Conservation (phyloP, 2,329 filamentous ascomycete genomes). For the Mycosphaerelloides madeirae region DNA sequence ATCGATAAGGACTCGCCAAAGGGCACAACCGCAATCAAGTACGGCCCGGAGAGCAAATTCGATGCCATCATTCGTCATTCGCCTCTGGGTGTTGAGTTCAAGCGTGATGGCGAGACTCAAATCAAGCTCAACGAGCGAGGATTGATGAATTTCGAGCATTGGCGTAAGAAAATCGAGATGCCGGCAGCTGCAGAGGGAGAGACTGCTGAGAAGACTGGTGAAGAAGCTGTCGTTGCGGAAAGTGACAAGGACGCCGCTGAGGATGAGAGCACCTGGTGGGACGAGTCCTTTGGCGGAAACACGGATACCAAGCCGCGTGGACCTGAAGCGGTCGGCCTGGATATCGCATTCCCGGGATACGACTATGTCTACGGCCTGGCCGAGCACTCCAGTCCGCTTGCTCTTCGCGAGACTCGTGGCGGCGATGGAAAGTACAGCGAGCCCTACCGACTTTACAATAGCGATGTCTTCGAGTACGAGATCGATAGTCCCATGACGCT, state of each 20-base stretch:
- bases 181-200: conserved; percentile 52
- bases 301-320: conserved; percentile 94
- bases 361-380: conserved; percentile 91
- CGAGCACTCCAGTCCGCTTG: conserved; percentile 83
- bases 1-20: conserved; percentile 61
- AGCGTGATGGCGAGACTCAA: conserved; percentile 73
- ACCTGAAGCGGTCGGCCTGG: conserved; percentile 84
- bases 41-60: conserved; percentile 70
- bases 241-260: conserved; percentile 45
- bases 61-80: conserved; percentile 78
- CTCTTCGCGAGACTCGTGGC: conserved; percentile 83
- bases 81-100: conserved; percentile 83
- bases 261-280: conserved; percentile 95
- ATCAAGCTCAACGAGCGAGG: conserved; percentile 88
- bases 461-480: conserved; percentile 96
- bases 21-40: conserved; percentile 68
- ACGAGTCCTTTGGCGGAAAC: conserved; percentile 90
- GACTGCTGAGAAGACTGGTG: conserved; percentile 46
- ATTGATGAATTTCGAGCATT: conserved; percentile 89
- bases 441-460: conserved; percentile 92
- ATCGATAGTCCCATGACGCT: conserved; percentile 97
- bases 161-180: conserved; percentile 79
- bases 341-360: conserved; percentile 89
- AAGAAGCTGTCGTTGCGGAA: conserved; percentile 38
- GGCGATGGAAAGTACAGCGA: conserved; percentile 80